Conservation (phyloP, 257 asterid species). For the Solanum virginianum region DNA sequence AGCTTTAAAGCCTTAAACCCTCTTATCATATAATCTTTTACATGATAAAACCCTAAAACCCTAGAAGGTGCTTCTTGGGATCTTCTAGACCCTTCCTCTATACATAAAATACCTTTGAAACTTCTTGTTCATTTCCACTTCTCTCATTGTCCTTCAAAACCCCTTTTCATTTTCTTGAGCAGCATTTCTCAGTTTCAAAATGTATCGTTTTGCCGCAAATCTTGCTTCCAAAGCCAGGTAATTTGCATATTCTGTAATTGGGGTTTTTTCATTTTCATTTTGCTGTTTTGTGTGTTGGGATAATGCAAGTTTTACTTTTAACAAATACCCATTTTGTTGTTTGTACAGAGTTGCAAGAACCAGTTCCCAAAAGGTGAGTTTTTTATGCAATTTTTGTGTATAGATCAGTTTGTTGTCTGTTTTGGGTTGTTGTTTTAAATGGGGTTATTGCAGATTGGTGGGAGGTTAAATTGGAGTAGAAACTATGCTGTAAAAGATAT, state of each 20-base stretch:
- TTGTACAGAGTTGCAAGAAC: constrained; percentile 24
- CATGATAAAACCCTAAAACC: constrained; percentile 36
- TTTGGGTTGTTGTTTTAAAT: not conserved
- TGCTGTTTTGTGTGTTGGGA: not conserved
- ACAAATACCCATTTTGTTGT: not conserved
- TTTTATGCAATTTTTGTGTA: not conserved
- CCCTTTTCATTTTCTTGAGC: not conserved
- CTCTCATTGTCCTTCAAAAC: not conserved
- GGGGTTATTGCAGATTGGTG: constrained; percentile 16
- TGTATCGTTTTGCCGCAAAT: constrained; percentile 84
- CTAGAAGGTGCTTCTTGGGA: constrained; percentile 16
- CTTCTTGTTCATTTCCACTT: not conserved
- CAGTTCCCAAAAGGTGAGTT: constrained; percentile 20
- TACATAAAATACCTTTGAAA: not conserved
- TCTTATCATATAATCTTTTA: not conserved
- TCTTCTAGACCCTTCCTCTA: constrained; percentile 62
- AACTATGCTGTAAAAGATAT: constrained; percentile 52
- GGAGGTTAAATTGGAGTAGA: constrained; percentile 36
- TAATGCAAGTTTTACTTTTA: not conserved
- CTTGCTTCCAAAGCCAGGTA: constrained; percentile 71
- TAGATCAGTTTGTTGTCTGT: not conserved
- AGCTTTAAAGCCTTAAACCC: constrained; percentile 8
- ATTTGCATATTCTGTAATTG: not conserved
- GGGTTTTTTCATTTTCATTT: not conserved
- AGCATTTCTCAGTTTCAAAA: not conserved